These are phyloP conservation scores for Magnusiomyces starmeri DNA, from an alignment of 1,139 yeast genomes.

Conservation along the genomic window DNA sequence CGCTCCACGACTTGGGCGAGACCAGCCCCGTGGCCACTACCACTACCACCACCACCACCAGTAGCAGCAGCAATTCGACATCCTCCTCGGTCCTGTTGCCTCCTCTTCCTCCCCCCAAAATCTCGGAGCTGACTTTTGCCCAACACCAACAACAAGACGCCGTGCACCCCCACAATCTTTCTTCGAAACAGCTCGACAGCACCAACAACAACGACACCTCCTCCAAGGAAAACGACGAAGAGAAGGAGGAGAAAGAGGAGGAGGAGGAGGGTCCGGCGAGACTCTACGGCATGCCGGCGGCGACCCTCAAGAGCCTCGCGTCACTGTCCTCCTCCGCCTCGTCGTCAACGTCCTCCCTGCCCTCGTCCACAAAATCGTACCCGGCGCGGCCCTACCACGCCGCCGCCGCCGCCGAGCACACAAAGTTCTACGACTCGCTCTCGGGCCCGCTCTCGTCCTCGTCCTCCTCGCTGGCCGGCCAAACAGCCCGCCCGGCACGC, in stretches of 20 bases:
- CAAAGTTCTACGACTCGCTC: slow-evolving; percentile 18
- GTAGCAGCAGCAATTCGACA: background rate
- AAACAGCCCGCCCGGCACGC: too few species aligned
- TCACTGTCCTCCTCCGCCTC: too few species aligned
- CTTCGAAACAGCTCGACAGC: background rate
- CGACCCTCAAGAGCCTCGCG: too few species aligned
- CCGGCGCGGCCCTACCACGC: background rate
- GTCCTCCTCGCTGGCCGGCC: too few species aligned
- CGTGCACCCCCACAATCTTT: slow-evolving; percentile 27
- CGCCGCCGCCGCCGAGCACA: slow-evolving; percentile 2
- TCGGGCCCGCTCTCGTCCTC: background rate
- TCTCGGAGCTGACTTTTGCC: background rate
- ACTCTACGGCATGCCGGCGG: too few species aligned
- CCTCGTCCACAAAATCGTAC: background rate
- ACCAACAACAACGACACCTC: too few species aligned
- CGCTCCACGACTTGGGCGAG: too few species aligned
- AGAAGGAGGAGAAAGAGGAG: too few species aligned
- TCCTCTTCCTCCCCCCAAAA: background rate
- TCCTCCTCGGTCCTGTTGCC: background rate
- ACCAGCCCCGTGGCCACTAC: background rate
- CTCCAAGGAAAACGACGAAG: too few species aligned
- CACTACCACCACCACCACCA: background rate
- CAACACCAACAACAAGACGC: slow-evolving; percentile 32
- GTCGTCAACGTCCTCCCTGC: background rate
- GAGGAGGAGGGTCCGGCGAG: too few species aligned